Evolutionary conservation across 108 stramenopile genomes (phyloP).

Genomic region (Nannochloropsis gaditana): DNA sequence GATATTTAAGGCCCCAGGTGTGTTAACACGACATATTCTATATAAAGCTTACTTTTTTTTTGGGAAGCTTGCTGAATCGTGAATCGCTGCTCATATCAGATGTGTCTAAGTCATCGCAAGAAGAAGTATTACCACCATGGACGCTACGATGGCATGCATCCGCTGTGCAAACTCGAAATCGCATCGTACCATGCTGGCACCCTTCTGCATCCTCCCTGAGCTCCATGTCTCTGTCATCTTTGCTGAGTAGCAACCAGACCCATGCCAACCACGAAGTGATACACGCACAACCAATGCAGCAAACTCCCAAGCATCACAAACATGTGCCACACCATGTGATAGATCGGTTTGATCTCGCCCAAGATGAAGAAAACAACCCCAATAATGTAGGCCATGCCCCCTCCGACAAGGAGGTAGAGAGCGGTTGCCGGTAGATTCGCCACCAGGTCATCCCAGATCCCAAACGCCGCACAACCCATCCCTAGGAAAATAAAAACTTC

Average conservation of each 20-base stretch:
- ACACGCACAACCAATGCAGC: slow-evolving; percentile 57
- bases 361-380: slow-evolving; percentile 56
- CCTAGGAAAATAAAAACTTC: slow-evolving; percentile 49
- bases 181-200: no score
- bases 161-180: no score
- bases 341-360: slow-evolving; percentile 51
- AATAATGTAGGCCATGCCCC: slow-evolving; percentile 51
- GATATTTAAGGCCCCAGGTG: no score
- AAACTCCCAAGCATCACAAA: slow-evolving; percentile 55
- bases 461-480: slow-evolving; percentile 53
- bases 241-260: not conserved
- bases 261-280: slow-evolving; percentile 50
- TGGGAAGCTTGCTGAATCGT: no score
- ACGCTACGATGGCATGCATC: no score
- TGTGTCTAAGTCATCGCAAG: no score
- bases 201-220: no score
- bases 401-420: slow-evolving; percentile 34
- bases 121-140: no score
- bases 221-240: not conserved
- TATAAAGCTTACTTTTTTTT: no score
- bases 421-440: slow-evolving; percentile 19
- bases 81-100: no score
- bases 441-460: slow-evolving; percentile 40
- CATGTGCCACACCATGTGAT: slow-evolving; percentile 57
- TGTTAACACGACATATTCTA: no score